phyloP scores from a whole-genome alignment of 1,284 basidiomycete genomes.

The Sanghuangporus baumii region DNA sequence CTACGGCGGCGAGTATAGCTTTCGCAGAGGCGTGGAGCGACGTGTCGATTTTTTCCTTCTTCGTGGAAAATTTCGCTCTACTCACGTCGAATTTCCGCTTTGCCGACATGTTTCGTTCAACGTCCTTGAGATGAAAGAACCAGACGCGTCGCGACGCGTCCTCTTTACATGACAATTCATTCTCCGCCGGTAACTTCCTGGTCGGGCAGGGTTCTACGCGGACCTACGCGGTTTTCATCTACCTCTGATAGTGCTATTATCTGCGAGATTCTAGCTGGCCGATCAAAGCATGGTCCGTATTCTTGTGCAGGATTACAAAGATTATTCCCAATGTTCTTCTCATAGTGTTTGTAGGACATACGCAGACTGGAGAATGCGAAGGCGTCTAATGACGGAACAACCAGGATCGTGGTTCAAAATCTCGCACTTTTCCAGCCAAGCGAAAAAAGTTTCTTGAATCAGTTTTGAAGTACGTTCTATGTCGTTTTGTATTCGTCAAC shows the following conservation, averaged over 20 bases:
- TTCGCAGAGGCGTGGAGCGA: conserved; percentile 29
- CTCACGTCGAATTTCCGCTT: conserved; percentile 37
- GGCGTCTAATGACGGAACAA: no score
- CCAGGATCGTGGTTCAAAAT: no score
- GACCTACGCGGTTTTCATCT: neutral
- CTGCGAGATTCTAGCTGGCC: no score
- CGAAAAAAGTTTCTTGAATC: no score
- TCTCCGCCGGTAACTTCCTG: neutral
- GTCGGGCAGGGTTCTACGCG: neutral
- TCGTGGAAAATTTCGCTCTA: conserved; percentile 21
- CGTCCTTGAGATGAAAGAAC: neutral
- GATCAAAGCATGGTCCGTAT: no score
- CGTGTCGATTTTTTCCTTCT: conserved; percentile 27
- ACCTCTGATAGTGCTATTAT: neutral
- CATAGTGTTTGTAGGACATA: no score
- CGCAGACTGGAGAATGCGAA: no score
- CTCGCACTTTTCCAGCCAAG: no score
- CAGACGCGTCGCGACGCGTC: neutral
- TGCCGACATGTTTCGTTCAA: neutral
- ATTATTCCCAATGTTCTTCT: no score
- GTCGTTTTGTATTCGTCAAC: no score
- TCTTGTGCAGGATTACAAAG: no score
- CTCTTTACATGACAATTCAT: neutral
- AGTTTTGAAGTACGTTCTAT: no score
- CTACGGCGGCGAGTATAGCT: conserved; percentile 32